Conservation (phyloP, 768 basidiomycete genomes). For the Hortiboletus flavorubellus region DNA sequence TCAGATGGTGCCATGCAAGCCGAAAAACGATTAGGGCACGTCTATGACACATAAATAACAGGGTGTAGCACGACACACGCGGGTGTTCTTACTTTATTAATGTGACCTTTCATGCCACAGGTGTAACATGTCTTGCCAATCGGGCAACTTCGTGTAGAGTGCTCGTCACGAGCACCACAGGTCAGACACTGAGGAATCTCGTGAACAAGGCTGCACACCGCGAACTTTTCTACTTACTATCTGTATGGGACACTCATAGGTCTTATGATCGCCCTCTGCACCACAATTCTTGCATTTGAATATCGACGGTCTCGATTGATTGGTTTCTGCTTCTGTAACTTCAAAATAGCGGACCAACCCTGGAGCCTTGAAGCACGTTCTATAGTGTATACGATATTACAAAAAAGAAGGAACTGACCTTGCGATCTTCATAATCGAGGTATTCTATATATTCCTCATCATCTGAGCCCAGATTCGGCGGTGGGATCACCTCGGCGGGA, state of each 20-base stretch:
- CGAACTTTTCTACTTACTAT: constrained; percentile 49
- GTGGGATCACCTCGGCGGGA: constrained; percentile 45
- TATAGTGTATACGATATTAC: background rate
- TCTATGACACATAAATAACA: constrained; percentile 35
- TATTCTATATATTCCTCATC: constrained; percentile 74
- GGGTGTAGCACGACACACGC: background rate
- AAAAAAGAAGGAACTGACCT: constrained; percentile 37
- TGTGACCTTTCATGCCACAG: constrained; percentile 84
- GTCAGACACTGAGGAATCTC: constrained; percentile 58
- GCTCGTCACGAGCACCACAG: constrained; percentile 78
- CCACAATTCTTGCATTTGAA: constrained; percentile 77
- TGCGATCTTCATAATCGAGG: constrained; percentile 66
- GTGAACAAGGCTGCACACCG: background rate
- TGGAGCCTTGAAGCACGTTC: constrained; percentile 37
- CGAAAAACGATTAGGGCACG: constrained; percentile 63
- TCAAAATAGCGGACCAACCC: constrained; percentile 66
- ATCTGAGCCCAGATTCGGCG: constrained; percentile 42
- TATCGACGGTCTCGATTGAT: constrained; percentile 39
- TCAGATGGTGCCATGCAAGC: constrained; percentile 18
- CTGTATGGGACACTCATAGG: constrained; percentile 62
- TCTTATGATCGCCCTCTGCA: constrained; percentile 66
- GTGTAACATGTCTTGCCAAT: constrained; percentile 77
- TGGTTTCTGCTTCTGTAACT: constrained; percentile 37
- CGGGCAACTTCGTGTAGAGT: constrained; percentile 72
- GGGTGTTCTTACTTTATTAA: constrained; percentile 48